Base-by-base conservation (phyloP, 2,329 filamentous ascomycete species). In the Didymella glomerata region DNA sequence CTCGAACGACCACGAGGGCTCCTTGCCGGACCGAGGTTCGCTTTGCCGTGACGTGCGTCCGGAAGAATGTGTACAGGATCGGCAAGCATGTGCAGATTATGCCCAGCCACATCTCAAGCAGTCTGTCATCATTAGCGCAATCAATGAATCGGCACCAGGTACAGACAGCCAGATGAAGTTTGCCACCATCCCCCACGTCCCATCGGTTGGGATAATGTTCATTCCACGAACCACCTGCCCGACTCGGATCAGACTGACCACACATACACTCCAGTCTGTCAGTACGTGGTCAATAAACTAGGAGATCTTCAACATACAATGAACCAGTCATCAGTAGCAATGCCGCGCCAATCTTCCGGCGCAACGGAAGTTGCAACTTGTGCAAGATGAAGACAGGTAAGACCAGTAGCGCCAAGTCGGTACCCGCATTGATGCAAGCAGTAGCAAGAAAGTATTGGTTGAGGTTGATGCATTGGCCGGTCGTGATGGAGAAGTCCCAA, bases 151-250 rank as follows among this genome's bases (percentile, higher is more conserved):
- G 4, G 5, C 9, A 20, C 2, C 14, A 16, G 13, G 8, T n/a
- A 57, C 62, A 2, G 44, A 67, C 64, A 67, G 24, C 64, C 64
- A 67, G n/a, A 57, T 60, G 11, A 67, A 65, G 30, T 65, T 65
- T 9, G 42, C 28, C 7, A 62, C 62, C 64, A 65, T 62, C 0
- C 47, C 64, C 58, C 58, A 67, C 14, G 60, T 65, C 3, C 53
- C 64, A 27, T 67, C 64, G 2, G 48, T 46, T 3, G 64, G 50
- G 4, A 59, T 40, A 2, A 41, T 27, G 4, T 52, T 36, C 62
- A 63, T 65, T 1, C 58, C 56, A 4, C 34, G 24, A 16, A 65
- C 49, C 11, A 65, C 49, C 13, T 50, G 47, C 42, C 59, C 30
- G 7, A 63, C 46, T n/a, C 64, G 48, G n/a, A 67, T 62, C n/a